Conservation (phyloP, 306 rosid species). For the Citrullus amarus region DNA sequence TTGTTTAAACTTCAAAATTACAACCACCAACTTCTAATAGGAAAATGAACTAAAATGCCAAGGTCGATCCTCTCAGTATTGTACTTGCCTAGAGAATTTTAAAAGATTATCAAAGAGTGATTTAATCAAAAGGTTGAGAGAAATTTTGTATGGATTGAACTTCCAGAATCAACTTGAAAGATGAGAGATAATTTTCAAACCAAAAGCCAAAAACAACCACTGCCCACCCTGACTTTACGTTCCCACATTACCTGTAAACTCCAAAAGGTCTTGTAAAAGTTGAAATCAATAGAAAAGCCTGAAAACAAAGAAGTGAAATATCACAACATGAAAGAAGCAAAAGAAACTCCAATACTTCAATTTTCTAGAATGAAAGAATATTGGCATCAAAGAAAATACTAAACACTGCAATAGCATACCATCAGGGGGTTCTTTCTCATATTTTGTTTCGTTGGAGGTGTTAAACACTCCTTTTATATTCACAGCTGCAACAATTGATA, state of each 20-base stretch:
- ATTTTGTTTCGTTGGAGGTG: conserved; percentile 91
- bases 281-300: conserved; percentile 96
- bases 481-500: conserved; percentile 49
- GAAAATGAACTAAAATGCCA: not conserved
- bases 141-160: not conserved
- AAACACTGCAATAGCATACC: conserved; percentile 32
- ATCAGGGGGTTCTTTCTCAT: conserved; percentile 79
- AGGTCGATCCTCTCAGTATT: not conserved
- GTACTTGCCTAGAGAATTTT: not conserved
- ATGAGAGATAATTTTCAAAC: not conserved
- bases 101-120: not conserved
- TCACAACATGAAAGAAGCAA: not conserved
- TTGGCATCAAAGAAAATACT: not conserved
- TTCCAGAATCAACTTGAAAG: not conserved
- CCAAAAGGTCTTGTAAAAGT: conserved; percentile 96
- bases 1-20: not conserved
- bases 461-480: conserved; percentile 96
- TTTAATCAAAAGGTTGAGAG: not conserved
- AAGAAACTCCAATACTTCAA: not conserved
- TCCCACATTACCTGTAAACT: conserved; percentile 68
- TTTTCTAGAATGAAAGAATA: not conserved
- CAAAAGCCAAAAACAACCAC: not conserved
- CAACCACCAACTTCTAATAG: not conserved
- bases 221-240: conserved; percentile 6
- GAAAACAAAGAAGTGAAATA: conserved; percentile 21